Evolutionary conservation across 345 rosid genomes (phyloP).

Genomic region (Rhizophora mangle): DNA sequence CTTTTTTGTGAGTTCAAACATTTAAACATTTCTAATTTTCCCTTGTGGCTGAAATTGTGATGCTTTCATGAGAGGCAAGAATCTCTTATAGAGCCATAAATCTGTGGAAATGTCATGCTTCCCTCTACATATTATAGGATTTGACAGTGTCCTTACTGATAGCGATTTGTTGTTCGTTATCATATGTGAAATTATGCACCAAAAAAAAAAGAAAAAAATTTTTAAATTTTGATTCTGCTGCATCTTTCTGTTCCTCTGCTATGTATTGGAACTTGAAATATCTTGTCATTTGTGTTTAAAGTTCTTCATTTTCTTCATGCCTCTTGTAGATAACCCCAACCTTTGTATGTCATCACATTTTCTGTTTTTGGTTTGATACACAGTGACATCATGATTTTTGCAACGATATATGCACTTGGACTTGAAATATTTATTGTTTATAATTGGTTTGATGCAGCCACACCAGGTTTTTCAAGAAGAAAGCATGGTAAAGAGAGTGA

Average conservation of each 20-base stretch:
- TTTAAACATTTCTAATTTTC: no score
- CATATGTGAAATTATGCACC: not conserved
- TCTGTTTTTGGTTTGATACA: not conserved
- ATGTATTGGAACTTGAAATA: no score
- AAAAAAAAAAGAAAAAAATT: not conserved
- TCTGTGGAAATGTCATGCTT: no score
- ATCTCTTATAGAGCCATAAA: no score
- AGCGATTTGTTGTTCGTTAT: not conserved
- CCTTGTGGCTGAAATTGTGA: no score
- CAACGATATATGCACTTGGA: no score
- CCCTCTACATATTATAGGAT: no score
- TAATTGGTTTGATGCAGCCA: constrained; percentile 20
- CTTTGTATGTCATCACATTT: not conserved
- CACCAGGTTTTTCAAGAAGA: constrained; percentile 37
- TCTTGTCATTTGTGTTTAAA: no score
- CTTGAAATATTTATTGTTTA: not conserved
- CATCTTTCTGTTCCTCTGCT: no score
- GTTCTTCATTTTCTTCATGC: not conserved
- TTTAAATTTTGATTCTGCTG: not conserved
- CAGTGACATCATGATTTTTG: not conserved
- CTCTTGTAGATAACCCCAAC: not conserved
- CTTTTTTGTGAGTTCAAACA: not conserved
- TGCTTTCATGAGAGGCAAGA: no score
- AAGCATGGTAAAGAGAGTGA: constrained; percentile 26
- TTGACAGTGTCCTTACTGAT: not conserved